A percentile compares a stretch with the other conserved stretches of the same genome.
Evolutionary conservation across 805 yeast species (phyloP).

Genomic region (Schwanniomyces occidentalis): DNA sequence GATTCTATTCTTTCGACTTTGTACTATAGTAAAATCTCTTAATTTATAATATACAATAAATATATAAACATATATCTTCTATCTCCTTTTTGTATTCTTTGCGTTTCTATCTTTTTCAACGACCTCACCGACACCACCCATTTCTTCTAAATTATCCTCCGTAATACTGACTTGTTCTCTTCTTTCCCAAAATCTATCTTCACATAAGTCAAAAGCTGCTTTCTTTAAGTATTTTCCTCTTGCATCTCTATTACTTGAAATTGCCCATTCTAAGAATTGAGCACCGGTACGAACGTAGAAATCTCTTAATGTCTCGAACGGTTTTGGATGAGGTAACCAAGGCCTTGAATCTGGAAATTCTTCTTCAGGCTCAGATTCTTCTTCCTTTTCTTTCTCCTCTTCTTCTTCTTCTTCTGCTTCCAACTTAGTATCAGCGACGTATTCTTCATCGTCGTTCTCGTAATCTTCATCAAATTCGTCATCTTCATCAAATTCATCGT

Average conservation of each 20-base stretch:
- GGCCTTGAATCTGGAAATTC: slow-evolving; percentile 90
- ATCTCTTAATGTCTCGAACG: slow-evolving; percentile 80
- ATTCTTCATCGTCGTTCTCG: slow-evolving; percentile 62
- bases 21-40: slow-evolving; percentile 8
- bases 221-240: slow-evolving; percentile 89
- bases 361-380: slow-evolving; percentile 57
- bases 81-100: slow-evolving; percentile 51
- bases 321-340: slow-evolving; percentile 96
- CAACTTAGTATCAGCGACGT: slow-evolving; percentile 40
- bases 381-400: slow-evolving; percentile 70
- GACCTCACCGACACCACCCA: slow-evolving; percentile 89
- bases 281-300: slow-evolving; percentile 88
- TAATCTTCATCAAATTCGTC: slow-evolving; percentile 66
- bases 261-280: slow-evolving; percentile 88
- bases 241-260: slow-evolving; percentile 78
- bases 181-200: slow-evolving; percentile 98
- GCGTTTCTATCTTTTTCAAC: slow-evolving; percentile 67
- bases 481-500: slow-evolving; percentile 54
- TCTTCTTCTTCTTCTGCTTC: slow-evolving; percentile 54
- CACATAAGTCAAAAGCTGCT: slow-evolving; percentile 86
- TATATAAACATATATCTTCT: slow-evolving; percentile 5
- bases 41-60: slow-evolving; percentile 3
- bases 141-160: slow-evolving; percentile 86
- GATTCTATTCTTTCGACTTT: slow-evolving; percentile 13
- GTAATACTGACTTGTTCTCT: slow-evolving; percentile 86